Conservation (phyloP, 148 eudicot species). For the Vaccinium vitisidaea region DNA sequence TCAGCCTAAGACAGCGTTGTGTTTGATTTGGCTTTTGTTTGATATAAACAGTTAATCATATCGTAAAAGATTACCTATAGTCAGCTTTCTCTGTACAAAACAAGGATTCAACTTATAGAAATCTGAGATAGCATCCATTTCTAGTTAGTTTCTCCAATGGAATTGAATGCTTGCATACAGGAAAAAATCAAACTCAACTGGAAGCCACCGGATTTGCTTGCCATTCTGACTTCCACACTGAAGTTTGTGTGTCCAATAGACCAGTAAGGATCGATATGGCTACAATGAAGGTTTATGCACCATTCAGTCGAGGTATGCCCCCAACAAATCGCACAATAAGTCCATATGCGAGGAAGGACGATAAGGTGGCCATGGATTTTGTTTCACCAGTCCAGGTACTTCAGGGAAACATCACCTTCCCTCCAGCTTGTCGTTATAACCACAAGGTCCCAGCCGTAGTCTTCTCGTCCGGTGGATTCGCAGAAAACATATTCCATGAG, state of each 20-base stretch:
- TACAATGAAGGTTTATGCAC: slow-evolving; percentile 25
- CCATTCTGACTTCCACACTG: slow-evolving; percentile 23
- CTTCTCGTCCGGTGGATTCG: slow-evolving; percentile 59
- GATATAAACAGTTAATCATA: too few relatives aligned
- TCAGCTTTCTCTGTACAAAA: neutral
- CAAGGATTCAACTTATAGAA: neutral
- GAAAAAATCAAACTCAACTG: slow-evolving; percentile 26
- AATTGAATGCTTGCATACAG: slow-evolving; percentile 13
- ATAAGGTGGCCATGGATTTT: slow-evolving; percentile 14
- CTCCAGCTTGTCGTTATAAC: slow-evolving; percentile 42
- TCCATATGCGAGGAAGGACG: slow-evolving; percentile 58
- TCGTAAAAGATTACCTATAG: neutral
- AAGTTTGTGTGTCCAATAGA: slow-evolving; percentile 32
- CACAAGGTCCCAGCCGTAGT: slow-evolving; percentile 51
- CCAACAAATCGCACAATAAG: slow-evolving; percentile 9
- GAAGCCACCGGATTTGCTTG: slow-evolving; percentile 41
- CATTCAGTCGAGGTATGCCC: slow-evolving; percentile 10
- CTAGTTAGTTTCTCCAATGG: neutral
- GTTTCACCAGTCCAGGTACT: slow-evolving; percentile 48
- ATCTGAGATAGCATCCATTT: neutral
- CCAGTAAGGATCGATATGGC: slow-evolving; percentile 26
- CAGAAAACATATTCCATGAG: slow-evolving; percentile 53
- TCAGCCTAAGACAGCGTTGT: neutral
- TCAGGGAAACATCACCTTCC: slow-evolving; percentile 24
- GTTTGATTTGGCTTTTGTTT: too few relatives aligned